Conservation (phyloP, 768 basidiomycete species). For the Lyophyllum atratum region DNA sequence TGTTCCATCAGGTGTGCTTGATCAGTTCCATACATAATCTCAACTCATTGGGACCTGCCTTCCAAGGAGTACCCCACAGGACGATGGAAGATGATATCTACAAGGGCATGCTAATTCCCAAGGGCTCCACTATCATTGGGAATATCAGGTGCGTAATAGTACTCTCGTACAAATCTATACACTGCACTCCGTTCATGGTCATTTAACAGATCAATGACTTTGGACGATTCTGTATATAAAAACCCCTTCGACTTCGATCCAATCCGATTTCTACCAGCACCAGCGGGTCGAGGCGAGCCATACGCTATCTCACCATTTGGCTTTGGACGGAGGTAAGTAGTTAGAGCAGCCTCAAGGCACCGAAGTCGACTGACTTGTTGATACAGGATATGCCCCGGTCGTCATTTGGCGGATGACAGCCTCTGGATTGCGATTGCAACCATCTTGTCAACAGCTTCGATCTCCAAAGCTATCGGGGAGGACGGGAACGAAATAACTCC, state of each 20-base stretch:
- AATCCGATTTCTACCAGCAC: not conserved
- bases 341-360: not conserved
- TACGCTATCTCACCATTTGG: not conserved
- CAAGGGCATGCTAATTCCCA: slow-evolving; percentile 6
- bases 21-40: not conserved
- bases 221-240: not conserved
- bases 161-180: not conserved
- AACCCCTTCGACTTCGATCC: not conserved
- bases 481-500: slow-evolving; percentile 1
- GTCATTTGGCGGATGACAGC: slow-evolving; percentile 39
- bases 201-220: not conserved
- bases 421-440: slow-evolving; percentile 23
- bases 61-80: not conserved
- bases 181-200: not conserved
- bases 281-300: not conserved
- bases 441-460: not conserved
- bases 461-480: not conserved
- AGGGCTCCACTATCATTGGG: slow-evolving; percentile 5
- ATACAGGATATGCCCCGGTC: not conserved
- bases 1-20: not conserved
- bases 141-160: not conserved
- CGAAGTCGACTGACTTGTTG: not conserved
- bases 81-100: not conserved
- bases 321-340: not conserved
- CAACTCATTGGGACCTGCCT: too few relatives aligned